Evolutionary conservation across 2,329 filamentous ascomycete genomes (phyloP).

Genomic region (Verticillium klebahnii): DNA sequence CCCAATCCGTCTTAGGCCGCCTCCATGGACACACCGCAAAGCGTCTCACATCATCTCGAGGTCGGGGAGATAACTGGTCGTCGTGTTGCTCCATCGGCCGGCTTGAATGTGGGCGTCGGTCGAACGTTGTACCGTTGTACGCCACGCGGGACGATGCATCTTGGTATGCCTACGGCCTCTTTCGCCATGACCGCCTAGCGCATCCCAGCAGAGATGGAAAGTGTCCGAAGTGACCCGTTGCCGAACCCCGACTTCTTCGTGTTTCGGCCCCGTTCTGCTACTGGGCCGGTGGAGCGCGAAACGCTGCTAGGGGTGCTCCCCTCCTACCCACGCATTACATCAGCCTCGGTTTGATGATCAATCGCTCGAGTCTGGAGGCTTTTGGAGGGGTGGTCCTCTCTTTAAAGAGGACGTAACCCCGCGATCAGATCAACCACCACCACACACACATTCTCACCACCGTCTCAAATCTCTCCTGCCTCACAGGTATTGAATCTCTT

Average conservation of each 20-base stretch:
- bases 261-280: background rate
- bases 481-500: background rate
- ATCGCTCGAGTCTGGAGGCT: background rate
- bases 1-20: background rate
- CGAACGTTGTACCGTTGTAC: background rate
- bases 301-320: background rate
- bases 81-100: background rate
- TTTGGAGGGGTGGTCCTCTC: background rate
- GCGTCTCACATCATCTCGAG: background rate
- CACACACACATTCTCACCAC: no score
- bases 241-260: background rate
- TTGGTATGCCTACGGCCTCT: background rate
- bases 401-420: background rate
- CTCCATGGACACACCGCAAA: background rate
- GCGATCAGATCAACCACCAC: background rate
- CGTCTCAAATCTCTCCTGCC: background rate
- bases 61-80: background rate
- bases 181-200: background rate
- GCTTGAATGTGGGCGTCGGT: background rate
- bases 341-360: background rate
- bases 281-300: background rate
- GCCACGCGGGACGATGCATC: background rate
- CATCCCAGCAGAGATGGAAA: background rate
- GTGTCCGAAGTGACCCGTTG: background rate
- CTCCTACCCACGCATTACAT: background rate